Evolutionary conservation across 805 yeast genomes (phyloP).

Genomic region (Candida ficus): DNA sequence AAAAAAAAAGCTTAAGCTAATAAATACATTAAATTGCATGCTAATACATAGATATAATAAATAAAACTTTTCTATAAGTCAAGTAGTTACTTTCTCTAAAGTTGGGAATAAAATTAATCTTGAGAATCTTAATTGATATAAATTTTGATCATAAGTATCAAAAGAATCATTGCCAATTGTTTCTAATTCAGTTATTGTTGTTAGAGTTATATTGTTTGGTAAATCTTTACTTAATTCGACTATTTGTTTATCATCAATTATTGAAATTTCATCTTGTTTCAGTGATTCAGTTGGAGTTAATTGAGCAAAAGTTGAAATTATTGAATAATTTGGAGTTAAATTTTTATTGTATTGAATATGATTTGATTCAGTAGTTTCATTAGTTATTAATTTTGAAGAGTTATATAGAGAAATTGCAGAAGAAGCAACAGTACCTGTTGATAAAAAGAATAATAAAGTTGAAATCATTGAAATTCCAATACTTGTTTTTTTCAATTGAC

Average conservation of each 20-base stretch:
- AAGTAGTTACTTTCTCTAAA: too few relatives aligned
- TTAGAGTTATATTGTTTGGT: not conserved
- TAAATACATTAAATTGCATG: not conserved
- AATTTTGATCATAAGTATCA: not conserved
- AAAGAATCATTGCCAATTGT: not conserved
- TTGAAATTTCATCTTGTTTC: not conserved
- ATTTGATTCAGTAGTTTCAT: not conserved
- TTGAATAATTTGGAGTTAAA: not conserved
- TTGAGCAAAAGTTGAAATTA: conserved; percentile 6
- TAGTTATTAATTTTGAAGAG: not conserved
- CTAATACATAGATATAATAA: not conserved
- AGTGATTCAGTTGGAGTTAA: not conserved
- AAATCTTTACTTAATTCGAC: not conserved
- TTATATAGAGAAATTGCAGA: conserved; percentile 2
- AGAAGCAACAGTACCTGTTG: conserved; percentile 8
- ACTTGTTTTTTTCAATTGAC: conserved; percentile 13
- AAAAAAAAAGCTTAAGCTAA: not conserved
- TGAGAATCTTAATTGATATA: conserved; percentile 2
- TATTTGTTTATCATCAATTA: not conserved
- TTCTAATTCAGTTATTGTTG: conserved; percentile 4
- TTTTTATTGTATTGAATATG: not conserved
- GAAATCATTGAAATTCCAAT: conserved; percentile 13
- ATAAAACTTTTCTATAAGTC: not conserved
- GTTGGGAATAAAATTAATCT: conserved; percentile 2
- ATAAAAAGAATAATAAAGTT: conserved; percentile 10